Evolutionary conservation across 805 yeast genomes (phyloP), one percentile per base, ranked within the genome.

Genomic region (Grigorovia transvaalensis): DNA sequence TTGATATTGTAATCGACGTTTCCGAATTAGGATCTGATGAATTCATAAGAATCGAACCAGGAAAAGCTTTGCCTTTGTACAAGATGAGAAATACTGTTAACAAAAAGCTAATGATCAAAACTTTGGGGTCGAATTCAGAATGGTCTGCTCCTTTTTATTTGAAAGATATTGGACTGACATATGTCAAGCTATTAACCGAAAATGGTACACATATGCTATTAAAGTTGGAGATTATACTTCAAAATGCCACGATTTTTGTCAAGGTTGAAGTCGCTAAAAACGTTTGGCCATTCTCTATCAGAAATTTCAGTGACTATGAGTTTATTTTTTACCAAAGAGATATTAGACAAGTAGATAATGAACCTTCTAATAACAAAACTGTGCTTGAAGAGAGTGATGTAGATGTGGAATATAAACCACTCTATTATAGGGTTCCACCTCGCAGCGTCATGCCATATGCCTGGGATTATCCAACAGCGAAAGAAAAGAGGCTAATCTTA

Each of bases 361-460:
- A 38, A 15, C 18, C 17, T 38, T 58, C 58, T 42, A 59, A 60
- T 51, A 64, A 65, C 27, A 56, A 77, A 33, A 87, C 86, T 53
- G 85, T 82, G 53, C 83, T 79, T 53, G 88, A 86, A 50, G 84
- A 81, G 18, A 76, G 76, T 50, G 68, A 74, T 11, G 74, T 73
- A 2, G 81, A 77, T 47, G 72, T 74, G 2, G 75, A 77, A 12
- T 90, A 84, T 68, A 82, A 80, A 55, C 96, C 97, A 0, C 75
- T 88, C 11, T 81, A 76, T 60, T 93, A 91, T 65, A 77, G 80
- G 46, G 75, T 95, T 12, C 97, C 98, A 0, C 81, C 95, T 1
- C 81, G 80, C 61, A 86, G 96, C 68, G 95, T 88, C 2, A 93
- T 93, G 98, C 96, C 98, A 0, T 93, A 93, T 66, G 88, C 99